Evolutionary conservation across 306 rosid genomes (phyloP).

Genomic region (Urtica urens): DNA sequence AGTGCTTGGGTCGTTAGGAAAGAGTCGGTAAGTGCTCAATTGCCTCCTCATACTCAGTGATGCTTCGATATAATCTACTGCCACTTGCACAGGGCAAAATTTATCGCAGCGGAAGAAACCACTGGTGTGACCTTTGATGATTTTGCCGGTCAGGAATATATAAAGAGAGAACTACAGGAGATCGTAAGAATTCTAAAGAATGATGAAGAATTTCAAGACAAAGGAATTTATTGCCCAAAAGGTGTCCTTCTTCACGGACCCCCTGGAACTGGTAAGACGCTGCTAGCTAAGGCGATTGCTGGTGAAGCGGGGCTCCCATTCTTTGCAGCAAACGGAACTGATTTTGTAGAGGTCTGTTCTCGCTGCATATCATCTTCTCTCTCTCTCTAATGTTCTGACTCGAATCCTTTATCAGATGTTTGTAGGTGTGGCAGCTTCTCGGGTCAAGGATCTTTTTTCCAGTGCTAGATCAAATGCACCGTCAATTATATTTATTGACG

Average conservation of each 20-base stretch:
- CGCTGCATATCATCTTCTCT: neutral
- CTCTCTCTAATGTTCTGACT: neutral
- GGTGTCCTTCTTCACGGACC: conserved; percentile 99
- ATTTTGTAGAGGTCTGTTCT: conserved; percentile 82
- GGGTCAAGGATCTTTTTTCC: conserved; percentile 87
- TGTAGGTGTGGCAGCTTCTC: conserved; percentile 98
- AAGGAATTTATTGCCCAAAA: conserved; percentile 94
- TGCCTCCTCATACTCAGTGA: neutral
- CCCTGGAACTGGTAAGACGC: conserved; percentile 97
- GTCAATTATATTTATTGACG: conserved; percentile 88
- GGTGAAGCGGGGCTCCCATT: conserved; percentile 99
- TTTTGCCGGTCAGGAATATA: conserved; percentile 99
- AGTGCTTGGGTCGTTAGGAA: conserved; percentile 87
- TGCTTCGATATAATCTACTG: neutral
- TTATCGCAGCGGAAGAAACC: conserved; percentile 94
- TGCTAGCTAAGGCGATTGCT: conserved; percentile 96
- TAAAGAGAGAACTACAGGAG: conserved; percentile 92
- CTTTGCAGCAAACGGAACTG: conserved; percentile 96
- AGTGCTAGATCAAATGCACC: conserved; percentile 89
- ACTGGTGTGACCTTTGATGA: conserved; percentile 91
- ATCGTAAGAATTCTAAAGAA: conserved; percentile 80
- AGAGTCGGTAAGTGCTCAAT: conserved; percentile 60
- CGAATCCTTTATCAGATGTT: conserved; percentile 56
- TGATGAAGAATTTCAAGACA: conserved; percentile 87
- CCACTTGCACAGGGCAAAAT: conserved; percentile 71